phyloP scores from a whole-genome alignment of 2,329 filamentous ascomycete genomes.

The Aspergillus pseudotamarii region DNA sequence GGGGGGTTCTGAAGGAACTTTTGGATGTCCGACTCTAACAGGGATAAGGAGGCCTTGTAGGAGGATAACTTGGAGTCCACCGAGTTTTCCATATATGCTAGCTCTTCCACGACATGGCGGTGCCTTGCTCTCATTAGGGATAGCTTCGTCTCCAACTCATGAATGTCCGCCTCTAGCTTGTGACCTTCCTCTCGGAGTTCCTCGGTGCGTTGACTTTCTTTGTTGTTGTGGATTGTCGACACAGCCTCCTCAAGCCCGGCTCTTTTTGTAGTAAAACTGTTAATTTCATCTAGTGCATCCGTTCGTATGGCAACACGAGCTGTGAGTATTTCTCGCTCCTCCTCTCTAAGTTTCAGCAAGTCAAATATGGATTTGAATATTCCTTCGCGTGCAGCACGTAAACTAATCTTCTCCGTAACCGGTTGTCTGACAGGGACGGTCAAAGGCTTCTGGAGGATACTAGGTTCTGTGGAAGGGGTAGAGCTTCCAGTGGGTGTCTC shows the following conservation, averaged over 20 bases:
- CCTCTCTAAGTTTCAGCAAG: conserved; percentile 58
- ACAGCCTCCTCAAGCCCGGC: conserved; percentile 55
- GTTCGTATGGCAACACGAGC: conserved; percentile 49
- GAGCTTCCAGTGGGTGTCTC: conserved; percentile 49
- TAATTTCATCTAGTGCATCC: conserved; percentile 53
- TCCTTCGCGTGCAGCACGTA: conserved; percentile 57
- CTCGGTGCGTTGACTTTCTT: conserved; percentile 47
- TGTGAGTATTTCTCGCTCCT: conserved; percentile 57
- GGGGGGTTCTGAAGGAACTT: conserved; percentile 55
- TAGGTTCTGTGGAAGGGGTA: conserved; percentile 35
- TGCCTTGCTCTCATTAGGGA: conserved; percentile 59
- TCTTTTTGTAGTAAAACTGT: conserved; percentile 54
- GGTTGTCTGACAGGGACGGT: conserved; percentile 44
- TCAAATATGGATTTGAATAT: conserved; percentile 61
- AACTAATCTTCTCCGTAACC: conserved; percentile 50
- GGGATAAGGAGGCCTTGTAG: conserved; percentile 58
- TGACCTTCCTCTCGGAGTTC: conserved; percentile 54
- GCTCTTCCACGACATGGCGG: conserved; percentile 54
- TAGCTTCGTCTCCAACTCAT: conserved; percentile 58
- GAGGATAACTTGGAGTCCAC: conserved; percentile 62
- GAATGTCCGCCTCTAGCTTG: conserved; percentile 58
- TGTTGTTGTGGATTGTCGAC: conserved; percentile 49
- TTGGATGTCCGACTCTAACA: conserved; percentile 58
- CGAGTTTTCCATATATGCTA: conserved; percentile 58
- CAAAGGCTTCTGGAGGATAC: conserved; percentile 36